Conservation (phyloP, 768 basidiomycete species). For the Trametes gibbosa region DNA sequence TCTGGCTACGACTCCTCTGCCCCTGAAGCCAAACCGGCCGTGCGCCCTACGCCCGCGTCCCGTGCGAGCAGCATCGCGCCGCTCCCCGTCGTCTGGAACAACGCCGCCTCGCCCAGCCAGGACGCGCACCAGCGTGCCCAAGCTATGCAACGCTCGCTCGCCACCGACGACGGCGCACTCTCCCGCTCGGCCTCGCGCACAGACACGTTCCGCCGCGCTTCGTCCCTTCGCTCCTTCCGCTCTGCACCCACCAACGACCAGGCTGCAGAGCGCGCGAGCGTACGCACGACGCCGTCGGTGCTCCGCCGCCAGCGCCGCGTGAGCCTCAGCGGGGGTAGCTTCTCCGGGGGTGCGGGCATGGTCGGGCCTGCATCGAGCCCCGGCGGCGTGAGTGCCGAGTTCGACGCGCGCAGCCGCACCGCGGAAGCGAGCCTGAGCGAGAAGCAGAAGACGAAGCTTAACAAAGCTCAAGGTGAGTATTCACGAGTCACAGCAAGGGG, state of each 20-base stretch:
- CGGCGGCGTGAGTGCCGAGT: slow-evolving; percentile 36
- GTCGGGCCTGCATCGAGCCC: slow-evolving; percentile 46
- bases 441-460: slow-evolving; percentile 50
- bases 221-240: slow-evolving; percentile 28
- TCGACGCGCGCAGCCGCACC: slow-evolving; percentile 38
- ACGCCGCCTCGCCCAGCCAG: neutral
- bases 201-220: slow-evolving; percentile 14
- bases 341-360: slow-evolving; percentile 54
- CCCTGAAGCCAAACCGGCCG: neutral
- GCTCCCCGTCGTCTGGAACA: slow-evolving; percentile 27
- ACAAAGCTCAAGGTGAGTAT: slow-evolving; percentile 49
- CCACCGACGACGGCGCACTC: neutral
- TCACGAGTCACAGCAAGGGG: neutral
- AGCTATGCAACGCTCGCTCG: neutral
- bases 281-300: slow-evolving; percentile 15
- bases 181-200: neutral
- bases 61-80: slow-evolving; percentile 15
- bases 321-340: slow-evolving; percentile 34
- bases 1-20: slow-evolving; percentile 23
- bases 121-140: neutral
- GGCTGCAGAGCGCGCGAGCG: slow-evolving; percentile 10
- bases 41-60: neutral
- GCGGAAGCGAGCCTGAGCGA: slow-evolving; percentile 49
- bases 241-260: neutral
- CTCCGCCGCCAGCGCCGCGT: slow-evolving; percentile 14